Evolutionary conservation across 2,329 filamentous ascomycete genomes (phyloP), one percentile per base, ranked within the genome.

Genomic region (Colletotrichum spinosum): DNA sequence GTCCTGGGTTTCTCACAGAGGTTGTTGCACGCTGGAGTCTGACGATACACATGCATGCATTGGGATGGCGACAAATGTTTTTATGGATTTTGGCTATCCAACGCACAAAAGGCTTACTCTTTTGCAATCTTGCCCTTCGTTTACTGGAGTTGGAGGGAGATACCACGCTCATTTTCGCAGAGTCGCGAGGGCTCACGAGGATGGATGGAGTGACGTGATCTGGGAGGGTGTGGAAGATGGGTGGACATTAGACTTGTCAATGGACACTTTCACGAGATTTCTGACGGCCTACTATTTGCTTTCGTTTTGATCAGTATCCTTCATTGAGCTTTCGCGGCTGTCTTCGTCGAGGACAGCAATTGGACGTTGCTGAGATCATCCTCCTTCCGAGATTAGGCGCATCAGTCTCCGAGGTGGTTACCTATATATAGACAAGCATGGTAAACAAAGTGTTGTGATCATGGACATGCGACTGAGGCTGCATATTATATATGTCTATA

Each of bases 41-140:
- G 63, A 69, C 60, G 67, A 69, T 68, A 69, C 67, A 69, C 56
- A 68, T 67, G 65, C 67, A 69, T 68, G 66, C 60, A 65, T 64
- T 64, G 56, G 59, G 53, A 59, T 54, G 60, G 64, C 60, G 57
- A 64, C 44, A 54, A 37, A 45, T 46, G 35, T 56, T 46, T 60
- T 6, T 52, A 44, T 33, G 17, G 13, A 33, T 44, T n/a, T 25
- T 35, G 41, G 15, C 42, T 54, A 59, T 58, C 60, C 41, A 63
- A 51, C 38, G 44, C 17, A 17, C 48, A 53, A 34, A 13, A 63
- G 46, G 52, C 12, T 52, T 52, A 41, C 8, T 53, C 33, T 52
- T 45, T 38, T 25, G 13, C 41, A n/a, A 11, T 52, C 12, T 34
- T 6, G 45, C 62, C 62, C 42, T 46, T 63, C 62, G 39, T 51